A percentile compares a stretch with the other conserved stretches of the same genome.
phyloP scores from a whole-genome alignment of 768 basidiomycete species.

The Tricholoma flavovirens region DNA sequence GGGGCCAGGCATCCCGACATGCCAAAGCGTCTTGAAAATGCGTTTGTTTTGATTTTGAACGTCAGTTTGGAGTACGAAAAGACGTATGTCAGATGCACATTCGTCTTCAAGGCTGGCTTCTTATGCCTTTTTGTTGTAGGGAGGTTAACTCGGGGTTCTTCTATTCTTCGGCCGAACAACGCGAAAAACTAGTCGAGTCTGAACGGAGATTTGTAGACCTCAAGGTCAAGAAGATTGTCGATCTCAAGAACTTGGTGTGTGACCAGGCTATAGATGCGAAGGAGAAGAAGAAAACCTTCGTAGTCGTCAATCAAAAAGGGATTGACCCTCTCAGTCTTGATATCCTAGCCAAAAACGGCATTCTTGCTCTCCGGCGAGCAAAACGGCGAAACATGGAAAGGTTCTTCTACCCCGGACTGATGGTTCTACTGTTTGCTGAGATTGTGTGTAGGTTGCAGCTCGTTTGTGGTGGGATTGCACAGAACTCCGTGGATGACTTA shows the following conservation, averaged over 20 bases:
- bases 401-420: slow-evolving; percentile 34
- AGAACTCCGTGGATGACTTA: slow-evolving; percentile 97
- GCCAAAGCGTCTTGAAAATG: slow-evolving; percentile 97
- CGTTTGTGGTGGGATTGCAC: slow-evolving; percentile 89
- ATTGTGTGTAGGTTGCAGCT: slow-evolving; percentile 67
- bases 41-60: slow-evolving; percentile 90
- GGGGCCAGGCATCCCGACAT: slow-evolving; percentile 98
- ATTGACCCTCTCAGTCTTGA: slow-evolving; percentile 97
- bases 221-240: slow-evolving; percentile 93
- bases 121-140: slow-evolving; percentile 36
- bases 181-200: slow-evolving; percentile 97
- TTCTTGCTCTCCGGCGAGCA: slow-evolving; percentile 88
- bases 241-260: slow-evolving; percentile 93
- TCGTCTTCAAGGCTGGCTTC: slow-evolving; percentile 10
- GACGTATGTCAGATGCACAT: slow-evolving; percentile 61
- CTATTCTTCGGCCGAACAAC: slow-evolving; percentile 96
- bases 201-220: slow-evolving; percentile 92
- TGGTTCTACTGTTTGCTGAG: slow-evolving; percentile 1
- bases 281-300: slow-evolving; percentile 82
- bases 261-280: slow-evolving; percentile 84
- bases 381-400: slow-evolving; percentile 99
- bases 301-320: slow-evolving; percentile 97
- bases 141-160: slow-evolving; percentile 99
- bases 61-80: slow-evolving; percentile 99
- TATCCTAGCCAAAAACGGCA: slow-evolving; percentile 93